A percentile compares a stretch with the other conserved stretches of the same genome.
phyloP scores from a whole-genome alignment of 176 grass and related monocot genomes.

The Paspalum notatum region DNA sequence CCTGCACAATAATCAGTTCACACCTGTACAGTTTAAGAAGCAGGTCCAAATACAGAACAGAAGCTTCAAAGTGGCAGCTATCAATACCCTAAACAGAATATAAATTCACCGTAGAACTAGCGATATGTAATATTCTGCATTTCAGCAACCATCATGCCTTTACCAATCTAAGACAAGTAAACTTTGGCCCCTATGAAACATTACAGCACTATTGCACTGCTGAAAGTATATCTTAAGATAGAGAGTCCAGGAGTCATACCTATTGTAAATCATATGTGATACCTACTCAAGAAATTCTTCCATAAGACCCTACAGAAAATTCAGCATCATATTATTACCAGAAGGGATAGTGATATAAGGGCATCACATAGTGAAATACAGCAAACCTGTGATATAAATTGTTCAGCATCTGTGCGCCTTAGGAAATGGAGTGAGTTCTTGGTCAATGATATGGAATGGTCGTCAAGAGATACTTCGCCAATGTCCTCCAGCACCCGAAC shows the following conservation, averaged over 20 bases:
- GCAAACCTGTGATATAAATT: constrained; percentile 83
- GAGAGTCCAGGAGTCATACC: constrained; percentile 34
- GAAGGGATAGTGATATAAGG: not conserved
- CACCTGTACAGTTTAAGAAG: constrained; percentile 10
- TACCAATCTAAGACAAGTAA: constrained; percentile 14
- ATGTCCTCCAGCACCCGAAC: constrained; percentile 87
- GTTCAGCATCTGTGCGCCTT: constrained; percentile 82
- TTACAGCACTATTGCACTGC: not conserved
- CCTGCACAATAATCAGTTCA: constrained; percentile 35
- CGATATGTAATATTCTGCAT: not conserved
- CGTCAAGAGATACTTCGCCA: constrained; percentile 89
- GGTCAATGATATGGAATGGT: constrained; percentile 81
- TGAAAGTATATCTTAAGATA: constrained; percentile 6
- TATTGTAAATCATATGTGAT: constrained; percentile 46
- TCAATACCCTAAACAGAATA: constrained; percentile 10
- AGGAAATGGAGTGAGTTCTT: constrained; percentile 96
- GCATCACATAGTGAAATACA: constrained; percentile 11
- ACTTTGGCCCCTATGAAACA: not conserved
- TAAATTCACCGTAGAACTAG: constrained; percentile 7
- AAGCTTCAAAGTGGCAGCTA: not conserved
- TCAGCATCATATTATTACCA: constrained; percentile 21
- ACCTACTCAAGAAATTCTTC: constrained; percentile 87
- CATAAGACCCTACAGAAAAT: constrained; percentile 75
- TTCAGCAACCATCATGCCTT: constrained; percentile 5
- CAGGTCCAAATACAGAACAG: constrained; percentile 23